phyloP scores from a whole-genome alignment of 805 yeast species.

The Yarrowia osloensis region DNA sequence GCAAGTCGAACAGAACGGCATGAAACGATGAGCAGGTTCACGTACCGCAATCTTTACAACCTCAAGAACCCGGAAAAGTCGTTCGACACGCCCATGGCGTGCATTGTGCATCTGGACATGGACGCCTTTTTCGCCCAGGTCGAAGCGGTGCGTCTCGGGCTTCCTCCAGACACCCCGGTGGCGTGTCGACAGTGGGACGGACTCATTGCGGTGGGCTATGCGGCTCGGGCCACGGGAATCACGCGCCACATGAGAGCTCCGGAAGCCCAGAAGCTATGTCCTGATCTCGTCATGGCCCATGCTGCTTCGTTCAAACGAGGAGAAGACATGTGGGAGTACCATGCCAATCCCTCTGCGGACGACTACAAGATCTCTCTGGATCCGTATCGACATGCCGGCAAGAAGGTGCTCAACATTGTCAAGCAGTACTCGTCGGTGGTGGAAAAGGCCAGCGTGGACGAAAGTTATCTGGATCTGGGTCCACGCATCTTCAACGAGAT shows the following conservation, averaged over 20 bases:
- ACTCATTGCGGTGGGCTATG: conserved; percentile 76
- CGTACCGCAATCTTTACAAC: conserved; percentile 34
- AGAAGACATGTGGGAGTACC: conserved; percentile 78
- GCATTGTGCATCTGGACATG: conserved; percentile 82
- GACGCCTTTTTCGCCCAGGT: conserved; percentile 97
- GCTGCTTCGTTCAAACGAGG: conserved; percentile 93
- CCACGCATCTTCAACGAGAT: conserved; percentile 53
- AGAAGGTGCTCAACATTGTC: conserved; percentile 72
- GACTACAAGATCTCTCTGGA: conserved; percentile 84
- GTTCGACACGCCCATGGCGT: conserved; percentile 67
- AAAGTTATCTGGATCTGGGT: conserved; percentile 84
- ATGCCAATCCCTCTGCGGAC: conserved; percentile 53
- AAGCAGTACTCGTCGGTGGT: conserved; percentile 63
- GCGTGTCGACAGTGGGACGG: conserved; percentile 94
- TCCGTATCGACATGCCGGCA: conserved; percentile 84
- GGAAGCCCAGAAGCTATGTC: conserved; percentile 74
- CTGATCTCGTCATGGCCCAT: conserved; percentile 74
- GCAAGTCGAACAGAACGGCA: not conserved
- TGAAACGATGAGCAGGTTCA: conserved; percentile 31
- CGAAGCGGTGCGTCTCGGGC: conserved; percentile 73
- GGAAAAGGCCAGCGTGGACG: conserved; percentile 96
- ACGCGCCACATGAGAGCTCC: conserved; percentile 71
- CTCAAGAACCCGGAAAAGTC: conserved; percentile 43
- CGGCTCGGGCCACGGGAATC: conserved; percentile 84
- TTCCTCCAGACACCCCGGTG: conserved; percentile 71